phyloP scores from a whole-genome alignment of 1,284 basidiomycete species.

The Ganoderma leucocontextum region DNA sequence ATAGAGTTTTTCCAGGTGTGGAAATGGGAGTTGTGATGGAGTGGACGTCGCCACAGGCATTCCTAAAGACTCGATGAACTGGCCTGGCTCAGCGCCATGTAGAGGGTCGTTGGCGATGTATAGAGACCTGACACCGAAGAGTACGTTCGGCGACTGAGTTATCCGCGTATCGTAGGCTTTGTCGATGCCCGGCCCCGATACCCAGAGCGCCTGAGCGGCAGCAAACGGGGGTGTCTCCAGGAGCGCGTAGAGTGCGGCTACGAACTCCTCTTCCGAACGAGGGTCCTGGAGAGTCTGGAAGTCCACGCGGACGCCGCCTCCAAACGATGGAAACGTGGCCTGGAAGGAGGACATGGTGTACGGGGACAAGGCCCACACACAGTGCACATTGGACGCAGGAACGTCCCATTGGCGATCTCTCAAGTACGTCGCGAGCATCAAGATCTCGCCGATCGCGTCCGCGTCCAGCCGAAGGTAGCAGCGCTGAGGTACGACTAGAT shows the following conservation, averaged over 20 bases:
- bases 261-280: too few relatives aligned
- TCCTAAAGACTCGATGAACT: not conserved
- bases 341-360: conserved; percentile 6
- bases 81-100: not conserved
- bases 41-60: not conserved
- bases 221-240: not conserved
- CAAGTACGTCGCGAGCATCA: not conserved
- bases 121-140: not conserved
- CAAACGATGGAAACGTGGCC: not conserved
- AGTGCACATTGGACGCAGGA: not conserved
- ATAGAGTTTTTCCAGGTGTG: not conserved
- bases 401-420: not conserved
- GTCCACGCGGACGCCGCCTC: conserved; percentile 4
- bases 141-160: not conserved
- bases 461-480: conserved; percentile 2
- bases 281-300: not conserved
- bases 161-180: not conserved
- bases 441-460: not conserved
- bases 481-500: not conserved
- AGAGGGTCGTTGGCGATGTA: not conserved
- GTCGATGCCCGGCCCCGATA: not conserved
- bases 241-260: not conserved
- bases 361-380: not conserved
- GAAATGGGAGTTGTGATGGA: not conserved
- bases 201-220: not conserved